Base-by-base conservation (phyloP, 352 stramenopile genomes). In the Pythium utonaiense region DNA sequence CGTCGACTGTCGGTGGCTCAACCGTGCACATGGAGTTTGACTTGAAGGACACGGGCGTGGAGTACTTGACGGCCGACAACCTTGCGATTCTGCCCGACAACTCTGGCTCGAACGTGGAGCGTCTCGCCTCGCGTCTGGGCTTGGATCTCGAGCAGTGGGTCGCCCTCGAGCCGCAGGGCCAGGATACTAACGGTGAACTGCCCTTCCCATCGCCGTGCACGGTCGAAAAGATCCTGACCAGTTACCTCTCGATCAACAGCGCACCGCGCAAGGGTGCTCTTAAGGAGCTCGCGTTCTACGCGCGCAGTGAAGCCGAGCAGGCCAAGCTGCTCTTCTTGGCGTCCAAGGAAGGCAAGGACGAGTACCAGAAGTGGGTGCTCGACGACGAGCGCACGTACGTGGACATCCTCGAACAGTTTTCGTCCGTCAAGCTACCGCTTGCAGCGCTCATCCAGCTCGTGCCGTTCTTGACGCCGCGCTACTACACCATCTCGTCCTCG, bases 401-500 rank as follows among this genome's bases (percentile, higher is more conserved):
- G 2, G 93, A 98, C 51, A 71, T 99, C 22, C 60, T 99, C 2
- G 78, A 81, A 44, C 74, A 87, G 53, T 96, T 92, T 57, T 38
- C 45, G 16, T 92, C 83, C 1, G 56, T 96, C 17, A 64, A 78
- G 21, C 22, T 93, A 8, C 73, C 83, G 4, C 57, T 93, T 16
- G 66, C 78, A 36, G 94, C 97, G 47, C 72, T 99, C n/a, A 74
- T 93, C 28, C 76, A 97, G 53, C 61, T 98, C 21, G 88, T 97
- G 48, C 97, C 96, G 19, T 91, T 89, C 62, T 69, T 99, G 21
- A 77, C 96, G 66, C 95, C 97, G 17, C 89, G 97, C 8, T 98
- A 98, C 70, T 99, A 99, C 75, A 99, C 97, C 12, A 99, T 99
- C 65, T 96, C 94, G 30, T 99, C 96, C 4, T 99, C 91, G 12